phyloP scores from a whole-genome alignment of 257 asterid species.

The Solanum pinnatisectum region DNA sequence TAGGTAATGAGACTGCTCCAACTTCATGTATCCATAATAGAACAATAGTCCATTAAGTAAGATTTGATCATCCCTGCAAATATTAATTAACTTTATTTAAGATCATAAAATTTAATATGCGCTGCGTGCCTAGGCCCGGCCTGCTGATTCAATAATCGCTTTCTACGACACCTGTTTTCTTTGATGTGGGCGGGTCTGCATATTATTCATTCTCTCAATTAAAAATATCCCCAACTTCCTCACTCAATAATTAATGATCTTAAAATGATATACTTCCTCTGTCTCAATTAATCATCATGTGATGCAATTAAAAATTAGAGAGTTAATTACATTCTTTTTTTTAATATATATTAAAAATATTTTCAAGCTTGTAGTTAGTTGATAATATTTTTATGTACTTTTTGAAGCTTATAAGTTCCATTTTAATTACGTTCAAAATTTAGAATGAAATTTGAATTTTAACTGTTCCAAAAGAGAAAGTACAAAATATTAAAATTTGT shows the following conservation, averaged over 20 bases:
- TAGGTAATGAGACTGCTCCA: slow-evolving; percentile 13
- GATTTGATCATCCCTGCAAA: slow-evolving; percentile 79
- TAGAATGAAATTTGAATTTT: too few species aligned
- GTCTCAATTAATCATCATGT: too few species aligned
- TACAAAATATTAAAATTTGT: background rate
- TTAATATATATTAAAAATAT: too few species aligned
- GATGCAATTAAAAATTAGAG: too few species aligned
- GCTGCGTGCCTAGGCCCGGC: background rate
- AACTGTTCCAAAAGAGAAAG: too few species aligned
- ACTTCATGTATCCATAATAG: slow-evolving; percentile 16
- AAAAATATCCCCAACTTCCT: background rate
- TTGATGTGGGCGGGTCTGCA: background rate
- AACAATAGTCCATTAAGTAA: slow-evolving; percentile 56
- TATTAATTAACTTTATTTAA: background rate
- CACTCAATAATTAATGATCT: background rate
- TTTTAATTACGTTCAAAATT: too few species aligned
- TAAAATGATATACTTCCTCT: too few species aligned
- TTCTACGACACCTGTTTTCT: background rate
- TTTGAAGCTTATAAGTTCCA: too few species aligned
- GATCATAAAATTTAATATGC: background rate
- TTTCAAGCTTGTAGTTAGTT: too few species aligned
- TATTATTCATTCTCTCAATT: background rate
- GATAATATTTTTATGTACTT: too few species aligned
- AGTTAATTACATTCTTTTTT: too few species aligned
- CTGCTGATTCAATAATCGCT: background rate